Conservation (phyloP, 352 stramenopile species). For the Elongisporangium undulatum region DNA sequence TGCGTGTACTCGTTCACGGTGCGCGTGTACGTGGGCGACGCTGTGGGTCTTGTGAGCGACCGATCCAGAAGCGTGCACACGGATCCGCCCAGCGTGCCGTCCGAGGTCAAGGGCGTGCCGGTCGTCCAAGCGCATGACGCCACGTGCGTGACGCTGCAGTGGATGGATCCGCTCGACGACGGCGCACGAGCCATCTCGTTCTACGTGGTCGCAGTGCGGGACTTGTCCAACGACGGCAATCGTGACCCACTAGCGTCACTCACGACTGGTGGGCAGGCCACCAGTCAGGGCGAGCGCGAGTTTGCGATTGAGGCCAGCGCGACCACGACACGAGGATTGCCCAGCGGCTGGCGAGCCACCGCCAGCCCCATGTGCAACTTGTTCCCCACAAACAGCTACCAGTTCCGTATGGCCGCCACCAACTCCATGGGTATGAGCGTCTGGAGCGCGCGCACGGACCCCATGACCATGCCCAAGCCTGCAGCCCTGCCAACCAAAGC, state of each 20-base stretch:
- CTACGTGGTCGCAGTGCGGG: conserved; percentile 26
- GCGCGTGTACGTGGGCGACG: conserved; percentile 59
- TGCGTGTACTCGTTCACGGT: conserved; percentile 69
- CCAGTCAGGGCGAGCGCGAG: conserved; percentile 17
- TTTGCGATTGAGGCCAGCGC: conserved; percentile 17
- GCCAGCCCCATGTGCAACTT: conserved; percentile 39
- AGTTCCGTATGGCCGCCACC: conserved; percentile 58
- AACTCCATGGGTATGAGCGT: conserved; percentile 50
- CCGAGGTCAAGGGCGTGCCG: conserved; percentile 35
- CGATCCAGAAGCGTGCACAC: conserved; percentile 43
- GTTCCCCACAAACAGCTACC: conserved; percentile 31
- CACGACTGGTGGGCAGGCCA: background rate
- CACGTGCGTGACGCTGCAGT: conserved; percentile 44
- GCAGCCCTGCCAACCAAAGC: conserved; percentile 6
- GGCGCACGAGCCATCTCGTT: conserved; percentile 39
- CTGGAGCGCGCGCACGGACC: conserved; percentile 44
- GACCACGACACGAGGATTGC: background rate
- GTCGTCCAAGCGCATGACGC: conserved; percentile 8
- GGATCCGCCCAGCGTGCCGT: conserved; percentile 29
- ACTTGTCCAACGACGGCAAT: background rate
- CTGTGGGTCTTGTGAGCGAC: conserved; percentile 42
- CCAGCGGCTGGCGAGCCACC: background rate
- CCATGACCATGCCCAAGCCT: conserved; percentile 11
- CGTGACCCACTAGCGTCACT: background rate
- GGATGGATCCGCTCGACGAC: conserved; percentile 53